These are phyloP conservation scores for Globisporangium recalcitrans DNA, from an alignment of 352 stramenopile species.

Conservation along the genomic window DNA sequence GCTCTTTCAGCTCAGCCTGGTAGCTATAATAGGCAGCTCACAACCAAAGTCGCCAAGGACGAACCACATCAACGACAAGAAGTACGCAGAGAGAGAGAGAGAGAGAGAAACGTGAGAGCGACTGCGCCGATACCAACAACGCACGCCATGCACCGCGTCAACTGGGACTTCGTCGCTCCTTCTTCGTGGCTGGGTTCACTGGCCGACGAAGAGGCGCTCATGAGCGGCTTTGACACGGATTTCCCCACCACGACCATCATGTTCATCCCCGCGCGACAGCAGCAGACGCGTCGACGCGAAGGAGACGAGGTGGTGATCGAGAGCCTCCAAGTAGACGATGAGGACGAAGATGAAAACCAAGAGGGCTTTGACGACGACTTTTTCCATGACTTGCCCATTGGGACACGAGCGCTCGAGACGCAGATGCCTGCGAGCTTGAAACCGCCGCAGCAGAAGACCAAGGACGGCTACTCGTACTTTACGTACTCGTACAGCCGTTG, in stretches of 20 bases:
- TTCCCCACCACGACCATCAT: conserved; percentile 22
- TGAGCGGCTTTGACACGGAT: conserved; percentile 21
- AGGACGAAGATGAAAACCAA: conserved; percentile 4
- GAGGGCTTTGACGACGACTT: conserved; percentile 34
- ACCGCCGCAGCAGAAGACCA: conserved; percentile 33
- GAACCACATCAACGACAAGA: background rate
- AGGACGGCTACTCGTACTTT: conserved; percentile 41
- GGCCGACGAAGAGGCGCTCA: conserved; percentile 44
- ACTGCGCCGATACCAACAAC: background rate
- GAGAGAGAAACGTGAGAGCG: background rate
- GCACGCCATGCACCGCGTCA: background rate
- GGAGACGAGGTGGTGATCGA: background rate
- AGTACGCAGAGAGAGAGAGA: no score
- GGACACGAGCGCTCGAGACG: conserved; percentile 42
- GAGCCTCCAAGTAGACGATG: conserved; percentile 4
- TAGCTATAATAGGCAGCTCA: no score
- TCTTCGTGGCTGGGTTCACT: conserved; percentile 43
- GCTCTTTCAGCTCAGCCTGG: no score
- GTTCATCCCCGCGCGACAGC: conserved; percentile 14
- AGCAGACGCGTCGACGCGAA: background rate
- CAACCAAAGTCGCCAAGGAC: background rate
- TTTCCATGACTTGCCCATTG: conserved; percentile 46
- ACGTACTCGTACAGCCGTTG: conserved; percentile 70
- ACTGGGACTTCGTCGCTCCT: conserved; percentile 52
- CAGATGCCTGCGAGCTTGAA: conserved; percentile 27